Evolutionary conservation across 495 filamentous ascomycete species (phyloP).

Genomic region (Neurospora sp.): DNA sequence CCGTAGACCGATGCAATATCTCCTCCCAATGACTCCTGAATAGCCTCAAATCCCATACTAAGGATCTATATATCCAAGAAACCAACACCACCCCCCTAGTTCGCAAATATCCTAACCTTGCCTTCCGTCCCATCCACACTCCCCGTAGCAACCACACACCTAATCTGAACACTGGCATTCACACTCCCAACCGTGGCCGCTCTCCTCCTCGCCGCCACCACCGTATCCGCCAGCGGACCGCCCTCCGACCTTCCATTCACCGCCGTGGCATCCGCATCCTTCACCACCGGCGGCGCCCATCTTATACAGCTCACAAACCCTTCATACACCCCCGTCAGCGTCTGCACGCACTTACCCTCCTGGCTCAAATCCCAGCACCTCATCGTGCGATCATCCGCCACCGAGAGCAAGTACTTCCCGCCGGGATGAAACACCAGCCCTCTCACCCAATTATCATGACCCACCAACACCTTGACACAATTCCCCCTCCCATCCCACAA

Average conservation of each 20-base stretch:
- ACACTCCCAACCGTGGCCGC: background rate
- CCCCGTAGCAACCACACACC: conserved; percentile 8
- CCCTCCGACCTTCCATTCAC: background rate
- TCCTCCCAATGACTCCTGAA: background rate
- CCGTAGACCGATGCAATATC: background rate
- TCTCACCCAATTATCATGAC: conserved; percentile 92
- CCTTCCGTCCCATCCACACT: conserved; percentile 10
- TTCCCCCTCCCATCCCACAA: conserved; percentile 80
- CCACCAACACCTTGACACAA: conserved; percentile 69
- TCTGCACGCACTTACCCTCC: conserved; percentile 75
- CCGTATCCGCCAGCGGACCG: background rate
- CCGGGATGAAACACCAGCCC: conserved; percentile 79
- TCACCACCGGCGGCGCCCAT: conserved; percentile 8
- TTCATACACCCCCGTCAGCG: conserved; percentile 7
- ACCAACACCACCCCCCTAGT: background rate
- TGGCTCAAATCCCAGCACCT: conserved; percentile 91
- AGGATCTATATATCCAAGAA: background rate
- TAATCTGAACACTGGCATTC: background rate
- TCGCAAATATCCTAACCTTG: conserved; percentile 9
- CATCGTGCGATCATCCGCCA: conserved; percentile 77
- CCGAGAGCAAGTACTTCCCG: conserved; percentile 78
- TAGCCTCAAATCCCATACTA: background rate
- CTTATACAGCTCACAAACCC: conserved; percentile 11
- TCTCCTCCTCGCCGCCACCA: background rate
- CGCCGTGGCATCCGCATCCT: background rate